phyloP scores from a whole-genome alignment of 208 protist species.

The Leishmania tropica region DNA sequence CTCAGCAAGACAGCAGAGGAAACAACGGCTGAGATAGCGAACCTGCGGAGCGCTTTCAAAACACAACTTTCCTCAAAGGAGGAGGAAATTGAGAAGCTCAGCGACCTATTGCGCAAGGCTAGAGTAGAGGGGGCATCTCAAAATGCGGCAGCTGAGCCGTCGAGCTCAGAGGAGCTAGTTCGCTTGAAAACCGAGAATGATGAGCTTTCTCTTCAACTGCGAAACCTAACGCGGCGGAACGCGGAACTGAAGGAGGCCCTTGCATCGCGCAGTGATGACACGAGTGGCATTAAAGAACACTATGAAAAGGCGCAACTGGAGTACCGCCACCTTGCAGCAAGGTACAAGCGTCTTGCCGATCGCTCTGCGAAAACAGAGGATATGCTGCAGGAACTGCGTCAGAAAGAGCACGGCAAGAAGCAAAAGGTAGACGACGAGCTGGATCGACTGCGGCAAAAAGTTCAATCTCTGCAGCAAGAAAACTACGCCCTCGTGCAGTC shows the following conservation, averaged over 20 bases:
- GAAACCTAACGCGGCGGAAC: slow-evolving; percentile 32
- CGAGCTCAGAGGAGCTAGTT: slow-evolving; percentile 22
- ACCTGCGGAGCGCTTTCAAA: slow-evolving; percentile 18
- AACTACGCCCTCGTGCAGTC: slow-evolving; percentile 64
- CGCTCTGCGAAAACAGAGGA: slow-evolving; percentile 49
- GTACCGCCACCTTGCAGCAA: slow-evolving; percentile 76
- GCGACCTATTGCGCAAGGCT: slow-evolving; percentile 1
- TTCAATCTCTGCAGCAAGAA: slow-evolving; percentile 64
- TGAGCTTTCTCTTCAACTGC: slow-evolving; percentile 38
- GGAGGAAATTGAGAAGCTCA: slow-evolving; percentile 23
- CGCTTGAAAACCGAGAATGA: slow-evolving; percentile 44
- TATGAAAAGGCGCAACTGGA: slow-evolving; percentile 78
- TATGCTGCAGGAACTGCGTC: slow-evolving; percentile 48
- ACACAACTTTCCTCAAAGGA: slow-evolving; percentile 29
- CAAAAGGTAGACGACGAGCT: slow-evolving; percentile 51
- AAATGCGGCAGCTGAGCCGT: neutral
- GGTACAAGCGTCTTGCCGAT: slow-evolving; percentile 63
- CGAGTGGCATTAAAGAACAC: slow-evolving; percentile 39
- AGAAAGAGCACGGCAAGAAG: slow-evolving; percentile 37
- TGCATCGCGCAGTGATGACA: slow-evolving; percentile 46
- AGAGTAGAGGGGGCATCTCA: slow-evolving; percentile 9
- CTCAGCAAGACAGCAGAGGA: slow-evolving; percentile 30
- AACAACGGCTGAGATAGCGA: slow-evolving; percentile 10
- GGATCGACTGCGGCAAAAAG: slow-evolving; percentile 49
- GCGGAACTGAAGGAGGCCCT: slow-evolving; percentile 52